Evolutionary conservation across 768 basidiomycete species (phyloP), one percentile per base, ranked within the genome.

Genomic region (Leccinum boreale): DNA sequence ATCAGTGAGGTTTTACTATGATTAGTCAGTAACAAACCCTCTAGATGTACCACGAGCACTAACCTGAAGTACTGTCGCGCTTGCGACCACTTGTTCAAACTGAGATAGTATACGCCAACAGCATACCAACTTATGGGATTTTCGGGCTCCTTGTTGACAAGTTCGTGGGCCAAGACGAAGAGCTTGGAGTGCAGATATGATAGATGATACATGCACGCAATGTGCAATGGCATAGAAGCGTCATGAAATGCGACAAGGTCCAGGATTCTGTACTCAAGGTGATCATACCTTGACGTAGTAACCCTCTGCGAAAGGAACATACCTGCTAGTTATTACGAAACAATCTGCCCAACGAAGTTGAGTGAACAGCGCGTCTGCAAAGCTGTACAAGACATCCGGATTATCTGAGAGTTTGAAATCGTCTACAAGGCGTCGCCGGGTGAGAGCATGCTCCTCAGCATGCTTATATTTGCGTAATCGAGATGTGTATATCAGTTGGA

Each of bases 131-230:
- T 95, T 53, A 92, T 83, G 1, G 94, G 87, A 45, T 91, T 89
- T 67, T 94, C 92, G 0, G 97, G 95, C 68, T 98, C 95, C 49
- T 85, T 85, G 55, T 98, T 92, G 17, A 98, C 94, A 70, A 99
- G 83, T 68, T 97, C 92, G 66, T 98, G 97, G 0, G 97, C 97
- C 39, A 98, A 81, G 61, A 99, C 89, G 76, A 98, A 99, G 6
- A 99, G 83, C 64, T 89, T 89, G 3, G 95, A 94, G 65, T 95
- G 91, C 11, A 98, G 77, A 70, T 96, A 88, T 24, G 87, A 84
- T 19, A 98, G 79, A 72, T 99, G 96, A 69, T 95, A 91, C 92
- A 98, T 96, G 81, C 96, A 98, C 4, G 96, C 94, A 33, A 99
- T 87, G 68, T 99, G 96, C 58, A 98, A 70, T 0, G 95, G 94